Percentiles rank a stretch among this genome's conserved stretches.
Evolutionary conservation across 306 rosid species (phyloP).

Genomic region (Sesbania bispinosa): DNA sequence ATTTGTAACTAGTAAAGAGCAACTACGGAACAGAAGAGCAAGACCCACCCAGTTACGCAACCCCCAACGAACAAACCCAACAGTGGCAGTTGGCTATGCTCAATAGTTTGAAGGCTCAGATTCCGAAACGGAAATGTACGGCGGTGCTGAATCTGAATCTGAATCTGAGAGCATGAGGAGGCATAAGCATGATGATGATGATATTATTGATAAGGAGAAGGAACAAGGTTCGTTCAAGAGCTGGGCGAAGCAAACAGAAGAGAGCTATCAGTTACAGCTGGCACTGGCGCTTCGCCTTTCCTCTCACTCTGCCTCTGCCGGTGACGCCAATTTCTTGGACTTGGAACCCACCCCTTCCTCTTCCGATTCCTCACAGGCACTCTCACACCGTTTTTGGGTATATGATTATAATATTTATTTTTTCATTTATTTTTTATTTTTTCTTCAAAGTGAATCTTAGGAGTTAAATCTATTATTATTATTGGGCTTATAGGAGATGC

Average conservation of each 20-base stretch:
- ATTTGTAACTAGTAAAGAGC: too few species aligned
- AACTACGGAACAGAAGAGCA: too few species aligned
- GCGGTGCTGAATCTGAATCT: neutral
- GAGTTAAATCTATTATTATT: neutral
- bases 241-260: slow-evolving; percentile 47
- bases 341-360: slow-evolving; percentile 4
- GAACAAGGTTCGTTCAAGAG: slow-evolving; percentile 25
- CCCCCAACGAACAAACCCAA: too few species aligned
- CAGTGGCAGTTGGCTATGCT: neutral
- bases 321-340: slow-evolving; percentile 31
- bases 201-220: neutral
- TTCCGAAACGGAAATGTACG: neutral
- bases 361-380: slow-evolving; percentile 11
- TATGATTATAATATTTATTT: too few species aligned
- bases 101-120: neutral
- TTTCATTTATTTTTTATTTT: neutral
- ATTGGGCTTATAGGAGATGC: neutral
- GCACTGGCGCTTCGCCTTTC: slow-evolving; percentile 53
- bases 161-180: neutral
- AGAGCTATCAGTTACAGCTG: slow-evolving; percentile 49
- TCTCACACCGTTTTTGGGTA: slow-evolving; percentile 51
- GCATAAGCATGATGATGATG: neutral
- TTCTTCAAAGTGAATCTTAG: neutral
- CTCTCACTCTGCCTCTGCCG: slow-evolving; percentile 18
- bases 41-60: too few species aligned